Conservation (phyloP, 1,284 basidiomycete genomes). For the Ustilago crameri region DNA sequence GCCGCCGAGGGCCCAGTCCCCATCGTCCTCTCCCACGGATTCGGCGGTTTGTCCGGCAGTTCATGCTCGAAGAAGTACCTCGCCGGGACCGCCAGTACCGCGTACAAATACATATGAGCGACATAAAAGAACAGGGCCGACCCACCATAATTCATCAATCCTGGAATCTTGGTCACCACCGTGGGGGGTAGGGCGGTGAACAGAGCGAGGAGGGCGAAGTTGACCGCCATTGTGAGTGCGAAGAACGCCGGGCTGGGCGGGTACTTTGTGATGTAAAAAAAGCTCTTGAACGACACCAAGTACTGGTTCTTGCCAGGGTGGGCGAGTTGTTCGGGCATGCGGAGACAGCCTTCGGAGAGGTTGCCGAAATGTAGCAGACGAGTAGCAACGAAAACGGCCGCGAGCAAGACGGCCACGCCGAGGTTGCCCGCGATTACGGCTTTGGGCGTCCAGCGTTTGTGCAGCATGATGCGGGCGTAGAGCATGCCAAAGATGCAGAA, state of each 20-base stretch:
- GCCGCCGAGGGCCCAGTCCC: constrained; percentile 24
- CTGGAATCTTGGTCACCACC: constrained; percentile 12
- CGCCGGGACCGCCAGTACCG: constrained; percentile 28
- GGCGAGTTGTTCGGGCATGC: constrained; percentile 25
- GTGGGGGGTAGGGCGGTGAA: constrained; percentile 36
- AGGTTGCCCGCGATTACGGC: constrained; percentile 22
- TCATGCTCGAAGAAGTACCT: constrained; percentile 34
- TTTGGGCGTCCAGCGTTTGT: constrained; percentile 13
- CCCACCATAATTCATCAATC: constrained; percentile 42
- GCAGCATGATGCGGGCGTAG: constrained; percentile 51
- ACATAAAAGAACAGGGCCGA: constrained; percentile 60
- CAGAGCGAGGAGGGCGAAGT: constrained; percentile 47
- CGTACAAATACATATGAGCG: constrained; percentile 39
- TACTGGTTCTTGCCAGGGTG: constrained; percentile 43
- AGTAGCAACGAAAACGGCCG: constrained; percentile 44
- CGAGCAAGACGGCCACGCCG: constrained; percentile 23
- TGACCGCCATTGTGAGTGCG: constrained; percentile 42
- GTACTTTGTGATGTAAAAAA: constrained; percentile 61
- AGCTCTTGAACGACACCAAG: constrained; percentile 40
- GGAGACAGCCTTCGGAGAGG: constrained; percentile 49
- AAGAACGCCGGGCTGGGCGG: constrained; percentile 53
- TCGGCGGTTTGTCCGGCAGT: constrained; percentile 31
- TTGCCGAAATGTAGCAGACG: constrained; percentile 55
- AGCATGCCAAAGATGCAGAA: constrained; percentile 56
- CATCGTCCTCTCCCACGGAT: constrained; percentile 16